Conservation (phyloP, 371 early-diverging fungal genomes). For the Mortierella sp. region DNA sequence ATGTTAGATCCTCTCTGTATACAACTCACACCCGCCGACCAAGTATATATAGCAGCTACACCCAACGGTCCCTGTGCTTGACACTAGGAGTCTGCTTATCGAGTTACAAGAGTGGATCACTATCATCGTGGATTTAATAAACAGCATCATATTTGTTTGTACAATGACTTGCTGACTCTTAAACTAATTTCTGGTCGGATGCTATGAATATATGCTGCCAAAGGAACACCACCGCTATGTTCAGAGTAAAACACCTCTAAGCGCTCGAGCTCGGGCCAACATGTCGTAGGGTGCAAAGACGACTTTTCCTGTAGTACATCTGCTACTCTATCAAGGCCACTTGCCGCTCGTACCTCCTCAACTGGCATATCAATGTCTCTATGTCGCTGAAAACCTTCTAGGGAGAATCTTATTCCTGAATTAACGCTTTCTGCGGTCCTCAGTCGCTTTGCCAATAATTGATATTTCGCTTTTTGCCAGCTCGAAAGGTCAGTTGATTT, state of each 20-base stretch:
- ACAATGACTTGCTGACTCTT: too few relatives aligned
- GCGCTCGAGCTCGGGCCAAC: too few relatives aligned
- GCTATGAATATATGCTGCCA: constrained; percentile 1
- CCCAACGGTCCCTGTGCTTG: too few relatives aligned
- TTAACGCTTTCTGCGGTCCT: neutral
- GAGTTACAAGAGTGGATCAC: too few relatives aligned
- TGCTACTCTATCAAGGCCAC: neutral
- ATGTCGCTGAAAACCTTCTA: neutral
- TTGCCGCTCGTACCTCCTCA: neutral
- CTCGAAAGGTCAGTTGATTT: neutral
- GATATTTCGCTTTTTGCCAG: neutral
- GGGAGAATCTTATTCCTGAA: neutral
- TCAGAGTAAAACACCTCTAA: neutral
- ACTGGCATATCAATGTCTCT: neutral
- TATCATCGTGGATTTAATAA: too few relatives aligned
- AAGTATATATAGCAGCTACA: too few relatives aligned
- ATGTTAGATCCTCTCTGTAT: too few relatives aligned
- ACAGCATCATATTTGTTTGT: too few relatives aligned
- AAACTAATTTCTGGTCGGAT: neutral
- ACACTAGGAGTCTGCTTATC: too few relatives aligned
- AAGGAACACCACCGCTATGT: neutral
- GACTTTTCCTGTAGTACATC: neutral
- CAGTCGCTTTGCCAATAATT: neutral
- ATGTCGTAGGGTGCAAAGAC: neutral
- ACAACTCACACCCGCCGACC: too few relatives aligned